Conservation (phyloP, 2,329 filamentous ascomycete genomes). For the Talaromyces sp. region DNA sequence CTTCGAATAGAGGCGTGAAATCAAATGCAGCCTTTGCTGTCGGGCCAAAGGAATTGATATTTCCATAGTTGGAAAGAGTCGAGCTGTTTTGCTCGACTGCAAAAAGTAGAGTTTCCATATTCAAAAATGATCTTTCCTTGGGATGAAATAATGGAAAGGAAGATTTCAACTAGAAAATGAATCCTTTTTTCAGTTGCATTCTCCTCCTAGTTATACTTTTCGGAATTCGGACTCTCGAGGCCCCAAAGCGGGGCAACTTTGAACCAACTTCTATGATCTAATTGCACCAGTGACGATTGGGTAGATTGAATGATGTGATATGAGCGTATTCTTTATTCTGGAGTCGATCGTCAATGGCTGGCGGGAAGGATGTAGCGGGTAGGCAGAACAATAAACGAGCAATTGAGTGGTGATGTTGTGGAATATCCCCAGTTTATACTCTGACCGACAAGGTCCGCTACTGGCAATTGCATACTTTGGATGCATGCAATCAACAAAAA, state of each 20-base stretch:
- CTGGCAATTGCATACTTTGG: not conserved
- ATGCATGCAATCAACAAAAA: not conserved
- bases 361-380: not conserved
- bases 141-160: not conserved
- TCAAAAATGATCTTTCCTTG: not conserved
- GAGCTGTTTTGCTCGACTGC: slow-evolving; percentile 1
- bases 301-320: not conserved
- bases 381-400: slow-evolving; percentile 12
- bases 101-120: not conserved
- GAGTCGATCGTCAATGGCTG: not conserved
- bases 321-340: not conserved
- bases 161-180: not conserved
- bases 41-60: slow-evolving; percentile 8
- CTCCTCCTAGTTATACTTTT: not conserved
- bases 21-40: slow-evolving; percentile 1
- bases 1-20: slow-evolving; percentile 15
- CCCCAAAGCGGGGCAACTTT: not conserved
- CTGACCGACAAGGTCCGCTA: not conserved
- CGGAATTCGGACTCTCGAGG: not conserved
- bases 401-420: not conserved
- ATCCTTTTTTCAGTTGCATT: not conserved
- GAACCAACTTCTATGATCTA: not conserved
- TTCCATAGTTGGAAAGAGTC: not conserved
- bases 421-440: not conserved
- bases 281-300: not conserved